phyloP scores from a whole-genome alignment of 2,329 filamentous ascomycete species.

The Mycosphaerella arachidis region DNA sequence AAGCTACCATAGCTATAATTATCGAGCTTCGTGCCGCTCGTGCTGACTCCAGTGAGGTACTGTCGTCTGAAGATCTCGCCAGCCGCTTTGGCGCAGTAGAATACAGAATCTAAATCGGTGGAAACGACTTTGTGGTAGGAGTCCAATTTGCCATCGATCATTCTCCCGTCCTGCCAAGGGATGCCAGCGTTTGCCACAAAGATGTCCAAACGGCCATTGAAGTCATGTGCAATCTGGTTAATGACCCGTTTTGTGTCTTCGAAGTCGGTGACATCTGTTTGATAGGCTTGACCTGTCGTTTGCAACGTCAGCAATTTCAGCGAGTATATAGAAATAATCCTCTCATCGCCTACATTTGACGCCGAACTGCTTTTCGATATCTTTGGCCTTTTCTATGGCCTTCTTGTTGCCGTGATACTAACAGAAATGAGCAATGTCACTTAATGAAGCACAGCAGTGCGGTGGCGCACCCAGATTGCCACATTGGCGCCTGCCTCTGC shows the following conservation, averaged over 20 bases:
- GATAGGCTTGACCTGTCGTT: conserved; percentile 31
- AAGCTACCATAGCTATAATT: conserved; percentile 44
- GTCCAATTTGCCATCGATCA: conserved; percentile 60
- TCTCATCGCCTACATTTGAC: conserved; percentile 36
- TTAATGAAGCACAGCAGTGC: background rate
- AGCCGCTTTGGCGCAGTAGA: conserved; percentile 48
- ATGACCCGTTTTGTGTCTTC: conserved; percentile 54
- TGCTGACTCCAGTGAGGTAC: conserved; percentile 60
- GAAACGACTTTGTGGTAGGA: conserved; percentile 64
- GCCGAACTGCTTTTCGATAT: conserved; percentile 32
- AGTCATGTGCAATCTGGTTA: conserved; percentile 59
- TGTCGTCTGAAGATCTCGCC: conserved; percentile 67
- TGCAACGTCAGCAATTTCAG: background rate
- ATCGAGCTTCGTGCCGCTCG: conserved; percentile 37
- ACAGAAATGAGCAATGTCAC: background rate
- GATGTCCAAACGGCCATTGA: conserved; percentile 63
- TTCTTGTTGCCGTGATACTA: conserved; percentile 38
- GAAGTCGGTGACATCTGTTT: conserved; percentile 56
- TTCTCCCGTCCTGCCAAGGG: conserved; percentile 59
- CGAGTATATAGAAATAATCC: conserved; percentile 39
- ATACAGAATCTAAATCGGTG: conserved; percentile 59
- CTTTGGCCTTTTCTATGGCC: conserved; percentile 30
- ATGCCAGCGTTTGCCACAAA: conserved; percentile 78
- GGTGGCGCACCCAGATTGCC: conserved; percentile 35
- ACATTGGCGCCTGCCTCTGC: conserved; percentile 42